phyloP scores from a whole-genome alignment of 305 asterid species.

The Withania somnifera region DNA sequence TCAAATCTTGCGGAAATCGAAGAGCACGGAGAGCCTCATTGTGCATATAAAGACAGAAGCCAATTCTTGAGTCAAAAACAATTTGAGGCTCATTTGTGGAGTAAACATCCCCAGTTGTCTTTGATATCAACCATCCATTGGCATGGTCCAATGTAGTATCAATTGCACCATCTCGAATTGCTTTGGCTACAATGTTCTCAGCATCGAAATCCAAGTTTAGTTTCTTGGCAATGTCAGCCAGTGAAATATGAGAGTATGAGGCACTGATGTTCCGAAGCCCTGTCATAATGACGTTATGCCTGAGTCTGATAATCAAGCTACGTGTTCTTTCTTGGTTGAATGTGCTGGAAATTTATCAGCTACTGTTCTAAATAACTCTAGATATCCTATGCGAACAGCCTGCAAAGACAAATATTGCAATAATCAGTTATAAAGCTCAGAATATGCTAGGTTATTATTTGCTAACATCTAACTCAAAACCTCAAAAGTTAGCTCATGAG shows the following conservation, averaged over 20 bases:
- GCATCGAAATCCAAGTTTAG: constrained; percentile 62
- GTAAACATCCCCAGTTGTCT: constrained; percentile 63
- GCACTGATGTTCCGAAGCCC: constrained; percentile 63
- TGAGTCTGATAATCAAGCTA: constrained; percentile 59
- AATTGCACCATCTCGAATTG: constrained; percentile 74
- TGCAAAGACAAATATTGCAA: constrained; percentile 14
- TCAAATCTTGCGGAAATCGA: constrained; percentile 11
- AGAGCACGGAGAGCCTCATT: constrained; percentile 18
- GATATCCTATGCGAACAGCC: constrained; percentile 74
- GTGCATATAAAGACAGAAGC: constrained; percentile 17
- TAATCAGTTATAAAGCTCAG: not conserved
- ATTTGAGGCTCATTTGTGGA: constrained; percentile 47
- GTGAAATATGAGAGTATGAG: constrained; percentile 62
- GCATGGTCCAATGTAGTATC: constrained; percentile 64
- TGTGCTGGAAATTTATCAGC: constrained; percentile 50
- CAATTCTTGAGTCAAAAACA: constrained; percentile 15
- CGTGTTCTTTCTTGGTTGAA: constrained; percentile 55
- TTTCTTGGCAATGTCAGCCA: constrained; percentile 61
- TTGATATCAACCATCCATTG: constrained; percentile 68
- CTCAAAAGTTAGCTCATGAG: too few relatives aligned
- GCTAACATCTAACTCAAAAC: too few relatives aligned
- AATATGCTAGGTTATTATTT: too few relatives aligned
- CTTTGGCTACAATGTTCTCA: constrained; percentile 61
- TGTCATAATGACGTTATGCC: constrained; percentile 64
- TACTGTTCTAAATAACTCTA: constrained; percentile 52